Evolutionary conservation across 345 rosid species (phyloP).

Genomic region (Ricinus communis): DNA sequence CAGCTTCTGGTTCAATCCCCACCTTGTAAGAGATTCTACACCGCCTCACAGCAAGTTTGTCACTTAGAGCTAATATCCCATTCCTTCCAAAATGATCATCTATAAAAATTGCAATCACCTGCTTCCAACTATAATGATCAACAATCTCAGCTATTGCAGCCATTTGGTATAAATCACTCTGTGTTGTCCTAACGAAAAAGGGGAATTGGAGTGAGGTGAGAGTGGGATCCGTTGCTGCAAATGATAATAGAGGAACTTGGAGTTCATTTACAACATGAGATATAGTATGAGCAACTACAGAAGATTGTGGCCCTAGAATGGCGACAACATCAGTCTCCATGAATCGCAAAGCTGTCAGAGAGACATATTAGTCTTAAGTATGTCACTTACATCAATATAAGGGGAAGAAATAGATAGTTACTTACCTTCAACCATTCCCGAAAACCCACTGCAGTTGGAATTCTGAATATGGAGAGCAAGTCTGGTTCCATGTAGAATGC

Average conservation of each 20-base stretch:
- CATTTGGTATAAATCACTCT: conserved; percentile 81
- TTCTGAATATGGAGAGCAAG: conserved; percentile 46
- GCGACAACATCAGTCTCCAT: conserved; percentile 81
- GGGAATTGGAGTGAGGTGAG: conserved; percentile 83
- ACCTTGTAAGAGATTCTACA: conserved; percentile 66
- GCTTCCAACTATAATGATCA: conserved; percentile 73
- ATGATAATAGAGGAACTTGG: conserved; percentile 74
- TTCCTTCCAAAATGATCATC: conserved; percentile 88
- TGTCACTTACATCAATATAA: conserved; percentile 10
- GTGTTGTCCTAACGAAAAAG: conserved; percentile 73
- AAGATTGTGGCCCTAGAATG: conserved; percentile 85
- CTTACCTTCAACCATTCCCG: conserved; percentile 88
- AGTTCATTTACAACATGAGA: conserved; percentile 77
- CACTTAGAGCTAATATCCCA: conserved; percentile 71
- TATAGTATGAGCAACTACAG: conserved; percentile 71
- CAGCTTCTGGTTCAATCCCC: conserved; percentile 53
- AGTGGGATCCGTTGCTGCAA: conserved; percentile 90
- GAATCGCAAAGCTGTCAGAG: conserved; percentile 64
- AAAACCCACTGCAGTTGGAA: conserved; percentile 82
- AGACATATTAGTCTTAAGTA: conserved; percentile 15
- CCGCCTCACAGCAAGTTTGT: conserved; percentile 71
- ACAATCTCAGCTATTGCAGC: conserved; percentile 76
- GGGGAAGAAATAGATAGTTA: conserved; percentile 1
- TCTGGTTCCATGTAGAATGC: conserved; percentile 59
- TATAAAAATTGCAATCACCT: conserved; percentile 67